Evolutionary conservation across 1,284 basidiomycete species (phyloP), one percentile per base, ranked within the genome.

Genomic region (Trichosporon sp.): DNA sequence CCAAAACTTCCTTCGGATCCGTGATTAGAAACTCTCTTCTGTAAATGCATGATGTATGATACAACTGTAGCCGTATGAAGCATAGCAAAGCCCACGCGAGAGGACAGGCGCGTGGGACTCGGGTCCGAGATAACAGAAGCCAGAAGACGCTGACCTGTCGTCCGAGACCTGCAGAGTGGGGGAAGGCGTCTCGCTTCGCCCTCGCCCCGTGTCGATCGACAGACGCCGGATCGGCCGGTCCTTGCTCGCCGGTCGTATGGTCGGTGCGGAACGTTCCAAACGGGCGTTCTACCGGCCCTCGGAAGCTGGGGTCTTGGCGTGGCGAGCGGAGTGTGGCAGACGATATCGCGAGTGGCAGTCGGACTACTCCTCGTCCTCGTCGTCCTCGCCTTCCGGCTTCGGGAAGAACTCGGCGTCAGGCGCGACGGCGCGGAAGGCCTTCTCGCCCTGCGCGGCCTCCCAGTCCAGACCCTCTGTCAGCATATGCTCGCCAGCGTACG

Each of bases 351-450:
- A n/a, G 13, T 14, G 14, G 52, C 14, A 21, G 31, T 19, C 6
- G 19, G 23, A 37, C 27, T 49, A 27, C 83, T 85, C 70, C 69
- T 89, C 88, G 19, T 82, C 82, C 8, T 81, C 81, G 2, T 81
- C 82, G 8, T 83, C 71, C 9, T 78, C 79, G 6, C 79, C 80
- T 36, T 82, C 68, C 10, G 80, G 77, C 31, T 84, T 84, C 81
- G 84, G 85, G 63, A 87, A 85, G 62, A 75, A 80, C 21, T 56
- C 66, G 19, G 46, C 49, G 31, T 59, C 59, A 16, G 25, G 25
- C 54, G 73, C 61, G 1, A 77, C 70, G 1, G 60, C 64, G 61
- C 63, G 64, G 61, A 73, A 79, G 13, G 73, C 78, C 23, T 37
- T 61, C 62, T 70, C 68, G 34, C 71, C 78, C 61, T 77, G 70